phyloP scores from a whole-genome alignment of 2,329 filamentous ascomycete genomes.

The Arthrobotrys sinensis region DNA sequence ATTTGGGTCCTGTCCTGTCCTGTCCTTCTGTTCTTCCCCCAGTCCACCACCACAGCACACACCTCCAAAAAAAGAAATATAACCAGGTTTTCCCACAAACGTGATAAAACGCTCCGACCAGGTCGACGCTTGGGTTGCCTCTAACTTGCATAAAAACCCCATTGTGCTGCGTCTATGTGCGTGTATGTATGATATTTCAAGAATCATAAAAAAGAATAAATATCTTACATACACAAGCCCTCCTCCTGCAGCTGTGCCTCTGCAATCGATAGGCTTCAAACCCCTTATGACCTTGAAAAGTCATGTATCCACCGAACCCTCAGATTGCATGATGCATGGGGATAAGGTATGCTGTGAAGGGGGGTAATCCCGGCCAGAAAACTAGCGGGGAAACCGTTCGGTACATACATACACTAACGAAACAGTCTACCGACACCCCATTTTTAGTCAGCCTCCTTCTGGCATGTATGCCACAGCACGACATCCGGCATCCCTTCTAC shows the following conservation, averaged over 20 bases:
- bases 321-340: slow-evolving; percentile 50
- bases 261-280: slow-evolving; percentile 51
- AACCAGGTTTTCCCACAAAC: slow-evolving; percentile 11
- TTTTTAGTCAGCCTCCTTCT: slow-evolving; percentile 5
- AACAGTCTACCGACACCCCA: slow-evolving; percentile 40
- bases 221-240: slow-evolving; percentile 15
- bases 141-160: background rate
- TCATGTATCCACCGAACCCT: slow-evolving; percentile 14
- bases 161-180: background rate
- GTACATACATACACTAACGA: background rate
- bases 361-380: slow-evolving; percentile 34
- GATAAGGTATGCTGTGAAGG: background rate
- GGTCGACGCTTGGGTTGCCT: slow-evolving; percentile 5
- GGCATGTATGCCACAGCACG: background rate
- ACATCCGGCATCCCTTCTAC: background rate
- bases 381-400: slow-evolving; percentile 25
- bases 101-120: slow-evolving; percentile 30
- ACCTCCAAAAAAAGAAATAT: slow-evolving; percentile 4
- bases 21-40: background rate
- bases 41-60: background rate
- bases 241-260: slow-evolving; percentile 16
- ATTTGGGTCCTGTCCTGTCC: slow-evolving; percentile 29
- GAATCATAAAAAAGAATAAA: background rate
- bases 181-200: background rate
- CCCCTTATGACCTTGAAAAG: slow-evolving; percentile 13